Conservation (phyloP, 1,284 basidiomycete species). For the Ustilago crameri region DNA sequence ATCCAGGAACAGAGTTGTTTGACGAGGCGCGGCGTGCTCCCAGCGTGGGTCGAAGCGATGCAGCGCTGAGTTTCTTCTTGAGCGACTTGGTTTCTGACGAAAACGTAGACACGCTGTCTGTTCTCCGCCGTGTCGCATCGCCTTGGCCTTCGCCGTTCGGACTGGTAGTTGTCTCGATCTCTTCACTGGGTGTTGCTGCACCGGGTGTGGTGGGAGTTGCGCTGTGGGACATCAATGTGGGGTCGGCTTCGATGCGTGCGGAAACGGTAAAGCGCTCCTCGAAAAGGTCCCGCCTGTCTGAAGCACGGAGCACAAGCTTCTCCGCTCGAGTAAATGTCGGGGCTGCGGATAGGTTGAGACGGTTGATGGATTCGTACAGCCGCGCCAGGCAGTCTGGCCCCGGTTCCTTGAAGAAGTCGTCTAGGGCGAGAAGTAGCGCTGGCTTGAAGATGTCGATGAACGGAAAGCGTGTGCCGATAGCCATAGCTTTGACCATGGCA, state of each 20-base stretch:
- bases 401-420: slow-evolving; percentile 90
- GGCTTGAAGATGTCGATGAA: slow-evolving; percentile 99
- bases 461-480: slow-evolving; percentile 92
- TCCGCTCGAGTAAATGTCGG: slow-evolving; percentile 83
- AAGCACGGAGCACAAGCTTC: slow-evolving; percentile 86
- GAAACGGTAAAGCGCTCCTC: slow-evolving; percentile 73
- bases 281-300: slow-evolving; percentile 86
- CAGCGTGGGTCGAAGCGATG: slow-evolving; percentile 33
- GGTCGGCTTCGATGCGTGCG: slow-evolving; percentile 16
- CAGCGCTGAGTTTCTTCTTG: slow-evolving; percentile 40
- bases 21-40: slow-evolving; percentile 42
- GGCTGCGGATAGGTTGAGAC: slow-evolving; percentile 83
- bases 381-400: slow-evolving; percentile 86
- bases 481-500: slow-evolving; percentile 93
- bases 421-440: slow-evolving; percentile 88
- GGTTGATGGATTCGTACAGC: slow-evolving; percentile 91
- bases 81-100: slow-evolving; percentile 44
- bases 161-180: slow-evolving; percentile 16
- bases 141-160: slow-evolving; percentile 4
- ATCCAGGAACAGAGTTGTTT: slow-evolving; percentile 29
- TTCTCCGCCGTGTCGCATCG: slow-evolving; percentile 24
- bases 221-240: neutral
- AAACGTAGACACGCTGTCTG: slow-evolving; percentile 40
- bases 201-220: slow-evolving; percentile 1
- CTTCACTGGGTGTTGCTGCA: slow-evolving; percentile 6